Conservation (phyloP, 805 yeast species). For the Deakozyma indianensis region DNA sequence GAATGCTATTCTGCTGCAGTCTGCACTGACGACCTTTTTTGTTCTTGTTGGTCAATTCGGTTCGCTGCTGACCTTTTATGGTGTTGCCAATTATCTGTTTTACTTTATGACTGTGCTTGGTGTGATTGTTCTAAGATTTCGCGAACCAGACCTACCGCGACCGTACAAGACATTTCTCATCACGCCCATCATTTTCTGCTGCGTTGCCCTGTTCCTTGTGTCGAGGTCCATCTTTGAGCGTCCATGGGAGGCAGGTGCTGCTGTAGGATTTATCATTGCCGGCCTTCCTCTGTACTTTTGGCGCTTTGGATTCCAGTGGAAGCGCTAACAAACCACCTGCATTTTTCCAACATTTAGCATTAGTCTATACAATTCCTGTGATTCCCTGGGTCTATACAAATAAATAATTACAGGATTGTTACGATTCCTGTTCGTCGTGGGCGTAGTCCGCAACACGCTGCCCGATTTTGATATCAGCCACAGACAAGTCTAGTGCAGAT, state of each 20-base stretch:
- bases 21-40: slow-evolving; percentile 17
- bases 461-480: background rate
- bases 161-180: slow-evolving; percentile 24
- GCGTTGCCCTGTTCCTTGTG: slow-evolving; percentile 24
- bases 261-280: slow-evolving; percentile 15
- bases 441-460: background rate
- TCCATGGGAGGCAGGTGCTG: slow-evolving; percentile 19
- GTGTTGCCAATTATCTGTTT: slow-evolving; percentile 21
- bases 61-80: slow-evolving; percentile 24
- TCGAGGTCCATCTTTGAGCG: slow-evolving; percentile 20
- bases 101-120: slow-evolving; percentile 24
- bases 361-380: no score
- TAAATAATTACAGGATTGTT: background rate
- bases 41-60: slow-evolving; percentile 24
- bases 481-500: background rate
- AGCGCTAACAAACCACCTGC: background rate
- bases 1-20: slow-evolving; percentile 21
- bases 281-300: slow-evolving; percentile 20
- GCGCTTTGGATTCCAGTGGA: slow-evolving; percentile 5
- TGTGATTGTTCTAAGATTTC: slow-evolving; percentile 20
- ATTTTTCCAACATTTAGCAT: background rate
- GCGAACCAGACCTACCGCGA: slow-evolving; percentile 21
- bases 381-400: no score
- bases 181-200: slow-evolving; percentile 24
- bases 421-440: background rate